Evolutionary conservation across 2,329 filamentous ascomycete species (phyloP), one percentile per base, ranked within the genome.

Genomic region (Arthrobotrys musiformis): DNA sequence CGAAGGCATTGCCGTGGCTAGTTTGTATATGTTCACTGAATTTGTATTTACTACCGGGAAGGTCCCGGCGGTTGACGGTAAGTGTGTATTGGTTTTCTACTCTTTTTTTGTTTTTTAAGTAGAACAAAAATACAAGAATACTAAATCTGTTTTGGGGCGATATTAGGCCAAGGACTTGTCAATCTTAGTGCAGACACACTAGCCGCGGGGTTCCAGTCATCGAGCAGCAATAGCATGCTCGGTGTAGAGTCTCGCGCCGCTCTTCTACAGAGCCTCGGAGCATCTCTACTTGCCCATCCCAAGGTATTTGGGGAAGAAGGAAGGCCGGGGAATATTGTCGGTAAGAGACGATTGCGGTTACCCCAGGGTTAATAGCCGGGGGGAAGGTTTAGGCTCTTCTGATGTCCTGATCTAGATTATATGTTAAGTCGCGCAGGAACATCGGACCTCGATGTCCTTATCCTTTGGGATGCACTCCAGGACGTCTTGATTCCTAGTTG

Each of bases 401-500:
- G 5, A 61, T 48, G 6, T 94, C 94, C 97, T 83, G n/a, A 15
- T 93, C 94, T 98, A 93, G 1, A 91, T 92, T 2, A 97, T 94
- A 8, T 91, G 82, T 93, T 93, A 15, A 92, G 92, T 88, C 69
- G 70, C 7, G 92, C 92, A 0, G 96, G 93, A 0, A 91, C 93
- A 56, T 92, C 94, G 0, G 93, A 97, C 79, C 90, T 97, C 44
- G 89, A 92, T 11, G 86, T 98, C 15, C 93, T 93, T 0, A 94
- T 94, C 0, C 86, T 99, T 4, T 99, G 95, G 95, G 90, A 90
- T 78, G 89, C 94, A 0, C 88, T 99, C 8, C 96, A 97, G 89
- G 90, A 93, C 69, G 93, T 93, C 9, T 86, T 99, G 8, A 89
- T 90, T 3, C 88, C 91, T 0, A 96, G 98, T 82, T 99, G 95